Evolutionary conservation across 345 rosid species (phyloP), one percentile per base, ranked within the genome.

Genomic region (Cardamine resedifolia): DNA sequence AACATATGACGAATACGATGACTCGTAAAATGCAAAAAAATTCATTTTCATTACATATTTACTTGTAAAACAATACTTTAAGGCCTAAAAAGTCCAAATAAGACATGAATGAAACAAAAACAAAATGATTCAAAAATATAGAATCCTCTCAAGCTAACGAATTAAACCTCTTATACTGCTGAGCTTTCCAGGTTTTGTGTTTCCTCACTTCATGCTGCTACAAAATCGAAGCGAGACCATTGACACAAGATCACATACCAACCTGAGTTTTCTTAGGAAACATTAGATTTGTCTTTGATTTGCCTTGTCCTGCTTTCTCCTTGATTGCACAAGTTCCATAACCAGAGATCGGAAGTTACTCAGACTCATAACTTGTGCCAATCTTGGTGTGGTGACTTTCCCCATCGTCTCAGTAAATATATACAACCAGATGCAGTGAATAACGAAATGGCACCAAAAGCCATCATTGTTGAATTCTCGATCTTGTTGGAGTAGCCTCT

Each of bases 331-430:
- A 41, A 16, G 61, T 24, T 55, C 43, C 62, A 58, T 19, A 43
- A 24, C 24, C 45, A 53, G 70, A 75, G 79, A 75, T 50, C n/a
- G 1, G 4, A 21, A 20, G 21, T 65, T 50, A 45, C 52, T 8
- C 45, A 39, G 68, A 41, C 53, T 90, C 84, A 95, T 63, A 80
- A 72, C 61, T 90, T 90, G 72, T 84, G 97, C 88, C 90, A 85
- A 81, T 87, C 86, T 66, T 84, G 91, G 74, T 87, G 88, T 5
- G 90, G 99, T 77, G 90, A 96, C 85, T 95, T 95, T 58, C 99
- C 99, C 82, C 86, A 83, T 50, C 79, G 84, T 85, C 94, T 90
- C 81, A 95, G 65, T 30, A 85, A 64, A 82, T 87, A 82, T 89
- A 95, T 85, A 78, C 94, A 91, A 51, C 87, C 90, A 65, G 94